Base-by-base conservation (phyloP, 768 basidiomycete genomes). In the Peribolospora baueri region DNA sequence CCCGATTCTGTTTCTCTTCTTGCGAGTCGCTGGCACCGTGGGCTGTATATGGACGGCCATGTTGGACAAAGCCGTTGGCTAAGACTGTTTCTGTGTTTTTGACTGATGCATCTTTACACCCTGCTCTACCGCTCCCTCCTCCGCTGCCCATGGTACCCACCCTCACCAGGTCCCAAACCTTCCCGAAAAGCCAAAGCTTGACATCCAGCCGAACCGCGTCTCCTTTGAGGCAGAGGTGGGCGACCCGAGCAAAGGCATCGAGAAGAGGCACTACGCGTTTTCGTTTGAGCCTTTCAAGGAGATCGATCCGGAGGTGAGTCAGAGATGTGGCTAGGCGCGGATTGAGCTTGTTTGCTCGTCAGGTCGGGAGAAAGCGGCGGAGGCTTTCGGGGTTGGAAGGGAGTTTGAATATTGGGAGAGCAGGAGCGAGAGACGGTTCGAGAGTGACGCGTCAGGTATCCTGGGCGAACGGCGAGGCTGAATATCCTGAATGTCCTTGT, bases 261-360 rank as follows among this genome's bases (percentile, higher is more conserved):
- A 73, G 54, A 73, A 74, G 63, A 77, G 73, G 62, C 72, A 79
- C 40, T 88, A 78, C 67, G 76, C 71, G 52, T 87, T 91, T 68
- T 69, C 73, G 46, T 68, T 91, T 59, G 75, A 83, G 3, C 74
- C 93, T 47, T 90, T 70, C 64, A 77, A 67, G 50, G 82, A 84
- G 59, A 72, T 93, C 57, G 73, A 79, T 13, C 8, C 13, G 43
- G 43, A 7, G 7, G 43, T 45, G 43, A 45, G 43, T 45, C 8
- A 45, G 25, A 25, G 25, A 25, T 25, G 25, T 25, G 25, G 25
- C 25, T 25, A 25, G 25, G 25, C 25, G 25, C 25, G 25, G 25
- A 25, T 25, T 25, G 25, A 25, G 25, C 25, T 25, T 25, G 25
- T 25, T 25, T 45, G 43, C 43, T 45, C 43, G 43, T 7, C 8